phyloP scores from a whole-genome alignment of 495 filamentous ascomycete species.

The Aspergillus nanangensis region DNA sequence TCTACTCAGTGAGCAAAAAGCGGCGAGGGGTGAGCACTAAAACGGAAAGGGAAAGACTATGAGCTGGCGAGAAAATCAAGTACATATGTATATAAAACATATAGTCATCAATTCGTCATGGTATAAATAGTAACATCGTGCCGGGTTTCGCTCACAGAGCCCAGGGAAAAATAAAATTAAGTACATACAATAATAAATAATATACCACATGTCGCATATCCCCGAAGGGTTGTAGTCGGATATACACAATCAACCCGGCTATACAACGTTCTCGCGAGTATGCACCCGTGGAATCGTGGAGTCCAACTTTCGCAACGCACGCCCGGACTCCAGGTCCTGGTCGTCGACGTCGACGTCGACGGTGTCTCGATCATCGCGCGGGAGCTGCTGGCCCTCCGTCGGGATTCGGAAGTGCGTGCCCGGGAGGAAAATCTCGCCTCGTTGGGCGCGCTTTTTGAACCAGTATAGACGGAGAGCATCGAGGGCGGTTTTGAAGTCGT shows the following conservation, averaged over 20 bases:
- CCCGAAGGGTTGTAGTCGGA: too few relatives aligned
- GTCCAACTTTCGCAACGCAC: not conserved
- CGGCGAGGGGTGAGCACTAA: conserved; percentile 28
- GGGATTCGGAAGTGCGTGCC: not conserved
- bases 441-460: conserved; percentile 17
- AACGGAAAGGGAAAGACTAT: conserved; percentile 26
- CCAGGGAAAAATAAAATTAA: too few relatives aligned
- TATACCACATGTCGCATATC: too few relatives aligned
- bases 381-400: not conserved
- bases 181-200: too few relatives aligned
- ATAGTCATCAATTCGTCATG: too few relatives aligned
- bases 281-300: conserved; percentile 8
- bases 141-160: too few relatives aligned
- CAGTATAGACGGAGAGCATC: conserved; percentile 30
- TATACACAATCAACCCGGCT: too few relatives aligned
- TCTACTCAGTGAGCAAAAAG: conserved; percentile 26
- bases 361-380: not conserved
- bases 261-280: conserved; percentile 8
- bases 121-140: too few relatives aligned
- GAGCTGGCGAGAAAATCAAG: too few relatives aligned
- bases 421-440: conserved; percentile 11
- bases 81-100: too few relatives aligned
- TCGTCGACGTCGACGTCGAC: not conserved
- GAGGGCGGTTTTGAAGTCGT: conserved; percentile 59
- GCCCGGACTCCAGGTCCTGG: not conserved